Evolutionary conservation across 2,329 filamentous ascomycete genomes (phyloP).

Genomic region (Colletotrichum aenigma): DNA sequence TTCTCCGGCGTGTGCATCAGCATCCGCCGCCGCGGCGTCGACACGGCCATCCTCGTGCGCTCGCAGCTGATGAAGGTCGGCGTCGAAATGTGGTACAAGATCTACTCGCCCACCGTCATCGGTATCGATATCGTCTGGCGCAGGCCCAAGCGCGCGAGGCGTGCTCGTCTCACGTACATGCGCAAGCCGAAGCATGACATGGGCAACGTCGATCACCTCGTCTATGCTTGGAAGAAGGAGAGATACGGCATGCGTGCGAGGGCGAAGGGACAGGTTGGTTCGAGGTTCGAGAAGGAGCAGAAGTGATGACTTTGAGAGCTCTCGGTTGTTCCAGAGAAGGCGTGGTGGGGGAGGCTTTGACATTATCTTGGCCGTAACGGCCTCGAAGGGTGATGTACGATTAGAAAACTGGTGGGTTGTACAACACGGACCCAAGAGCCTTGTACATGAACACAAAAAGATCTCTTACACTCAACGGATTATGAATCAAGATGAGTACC

Average conservation of each 20-base stretch:
- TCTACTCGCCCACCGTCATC: slow-evolving; percentile 87
- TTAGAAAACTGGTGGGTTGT: slow-evolving; percentile 3
- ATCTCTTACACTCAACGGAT: neutral
- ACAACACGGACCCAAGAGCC: slow-evolving; percentile 9
- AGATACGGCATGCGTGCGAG: slow-evolving; percentile 38
- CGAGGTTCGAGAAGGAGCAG: slow-evolving; percentile 5
- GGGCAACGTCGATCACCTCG: slow-evolving; percentile 82
- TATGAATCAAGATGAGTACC: neutral
- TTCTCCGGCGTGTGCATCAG: slow-evolving; percentile 89
- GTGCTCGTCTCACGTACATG: slow-evolving; percentile 91
- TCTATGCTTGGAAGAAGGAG: slow-evolving; percentile 58
- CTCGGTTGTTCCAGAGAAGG: neutral
- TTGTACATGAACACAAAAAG: slow-evolving; percentile 5
- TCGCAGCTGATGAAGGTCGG: slow-evolving; percentile 86
- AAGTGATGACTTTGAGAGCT: neutral
- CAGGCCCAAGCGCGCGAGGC: slow-evolving; percentile 80
- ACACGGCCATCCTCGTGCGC: slow-evolving; percentile 85
- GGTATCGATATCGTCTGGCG: slow-evolving; percentile 95
- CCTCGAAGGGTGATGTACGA: slow-evolving; percentile 3
- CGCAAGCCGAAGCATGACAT: slow-evolving; percentile 86
- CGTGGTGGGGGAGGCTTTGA: neutral
- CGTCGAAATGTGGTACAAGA: slow-evolving; percentile 97
- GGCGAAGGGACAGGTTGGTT: slow-evolving; percentile 5
- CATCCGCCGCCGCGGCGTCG: slow-evolving; percentile 85
- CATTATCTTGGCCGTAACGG: neutral